Conservation (phyloP, 176 grass and related monocot genomes). For the Triticum timopheevii region DNA sequence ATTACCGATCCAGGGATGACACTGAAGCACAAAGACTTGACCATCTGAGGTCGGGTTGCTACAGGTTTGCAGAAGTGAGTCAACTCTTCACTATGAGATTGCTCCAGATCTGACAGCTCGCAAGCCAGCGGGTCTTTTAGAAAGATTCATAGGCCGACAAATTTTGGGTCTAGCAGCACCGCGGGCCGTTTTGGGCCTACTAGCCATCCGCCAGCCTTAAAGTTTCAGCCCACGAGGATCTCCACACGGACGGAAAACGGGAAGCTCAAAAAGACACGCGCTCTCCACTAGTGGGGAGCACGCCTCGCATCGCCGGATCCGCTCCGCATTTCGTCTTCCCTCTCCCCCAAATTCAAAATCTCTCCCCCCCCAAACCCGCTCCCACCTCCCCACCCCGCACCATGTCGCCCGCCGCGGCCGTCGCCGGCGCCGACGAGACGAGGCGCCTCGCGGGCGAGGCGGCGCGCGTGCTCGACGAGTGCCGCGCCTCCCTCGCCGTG, state of each 20-base stretch:
- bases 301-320: not conserved
- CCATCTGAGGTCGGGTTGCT: too few species aligned
- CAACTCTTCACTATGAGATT: too few species aligned
- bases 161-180: too few species aligned
- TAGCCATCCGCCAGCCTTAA: too few species aligned
- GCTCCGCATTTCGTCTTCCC: conserved; percentile 24
- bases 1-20: too few species aligned
- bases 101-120: too few species aligned
- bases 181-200: too few species aligned
- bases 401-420: conserved; percentile 32
- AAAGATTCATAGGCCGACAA: too few species aligned
- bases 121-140: too few species aligned
- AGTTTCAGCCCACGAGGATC: too few species aligned
- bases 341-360: conserved; percentile 32
- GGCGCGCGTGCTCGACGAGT: conserved; percentile 72
- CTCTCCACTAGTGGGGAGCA: not conserved
- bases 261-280: not conserved
- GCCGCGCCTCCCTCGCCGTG: conserved; percentile 59
- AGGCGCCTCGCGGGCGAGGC: conserved; percentile 42
- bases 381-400: not conserved
- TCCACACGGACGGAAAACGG: not conserved
- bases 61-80: too few species aligned
- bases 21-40: too few species aligned
- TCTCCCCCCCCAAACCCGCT: not conserved
- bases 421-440: conserved; percentile 25